Percentiles rank a stretch among this genome's conserved stretches.
These are phyloP conservation scores for Populus tremula DNA, from an alignment of 345 rosid species.

Conservation along the genomic window DNA sequence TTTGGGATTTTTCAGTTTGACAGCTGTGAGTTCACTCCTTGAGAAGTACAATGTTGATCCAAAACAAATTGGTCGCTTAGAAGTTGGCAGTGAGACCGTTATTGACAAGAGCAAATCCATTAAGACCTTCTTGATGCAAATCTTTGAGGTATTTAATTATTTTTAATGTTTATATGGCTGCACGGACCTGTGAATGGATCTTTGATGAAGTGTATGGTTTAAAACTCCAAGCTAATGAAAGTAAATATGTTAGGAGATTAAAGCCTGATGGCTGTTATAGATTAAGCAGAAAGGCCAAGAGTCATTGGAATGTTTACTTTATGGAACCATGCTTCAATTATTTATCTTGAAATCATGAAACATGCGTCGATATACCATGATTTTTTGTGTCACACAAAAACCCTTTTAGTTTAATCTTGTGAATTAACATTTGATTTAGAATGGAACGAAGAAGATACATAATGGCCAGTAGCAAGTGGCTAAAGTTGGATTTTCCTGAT, in stretches of 20 bases:
- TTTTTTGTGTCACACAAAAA: background rate
- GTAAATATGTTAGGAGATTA: background rate
- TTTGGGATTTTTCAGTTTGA: constrained; percentile 53
- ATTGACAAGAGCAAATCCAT: constrained; percentile 99
- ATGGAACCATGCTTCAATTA: background rate
- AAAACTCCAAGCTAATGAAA: background rate
- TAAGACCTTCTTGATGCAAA: constrained; percentile 96
- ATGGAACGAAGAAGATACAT: background rate
- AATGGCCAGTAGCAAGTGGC: background rate
- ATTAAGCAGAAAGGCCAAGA: background rate
- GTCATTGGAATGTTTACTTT: background rate
- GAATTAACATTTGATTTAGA: background rate
- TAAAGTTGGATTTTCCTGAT: background rate
- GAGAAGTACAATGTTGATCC: constrained; percentile 91
- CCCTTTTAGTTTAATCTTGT: background rate
- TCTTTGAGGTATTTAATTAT: constrained; percentile 71
- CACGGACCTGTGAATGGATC: background rate
- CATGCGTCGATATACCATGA: background rate
- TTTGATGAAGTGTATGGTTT: background rate
- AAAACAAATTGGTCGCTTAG: constrained; percentile 88
- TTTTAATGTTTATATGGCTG: background rate
- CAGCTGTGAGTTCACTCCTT: constrained; percentile 81
- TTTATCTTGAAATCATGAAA: background rate
- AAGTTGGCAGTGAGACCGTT: constrained; percentile 99
- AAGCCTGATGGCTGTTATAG: background rate